Percentiles rank a stretch among this genome's conserved stretches.
Evolutionary conservation across 106 monocot species (phyloP).

Genomic region (Dioscorea zingiberensis): DNA sequence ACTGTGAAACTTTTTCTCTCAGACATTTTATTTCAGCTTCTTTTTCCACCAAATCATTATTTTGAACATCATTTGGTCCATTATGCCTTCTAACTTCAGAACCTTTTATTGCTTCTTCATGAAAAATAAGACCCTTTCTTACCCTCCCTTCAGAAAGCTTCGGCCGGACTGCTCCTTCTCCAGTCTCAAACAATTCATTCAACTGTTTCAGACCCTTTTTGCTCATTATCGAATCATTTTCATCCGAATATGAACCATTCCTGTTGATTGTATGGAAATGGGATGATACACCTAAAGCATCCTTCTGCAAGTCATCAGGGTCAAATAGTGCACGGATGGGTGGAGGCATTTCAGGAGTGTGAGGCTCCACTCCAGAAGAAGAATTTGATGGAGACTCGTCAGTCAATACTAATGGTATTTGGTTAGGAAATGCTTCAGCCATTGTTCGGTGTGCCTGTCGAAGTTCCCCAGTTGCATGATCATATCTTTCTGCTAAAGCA

Average conservation of each 20-base stretch:
- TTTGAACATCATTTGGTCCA: neutral
- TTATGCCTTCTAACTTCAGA: neutral
- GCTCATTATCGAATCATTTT: constrained; percentile 6
- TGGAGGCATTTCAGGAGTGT: constrained; percentile 28
- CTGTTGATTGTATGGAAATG: constrained; percentile 16
- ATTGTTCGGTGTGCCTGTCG: constrained; percentile 65
- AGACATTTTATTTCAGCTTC: constrained; percentile 19
- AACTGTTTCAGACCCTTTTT: constrained; percentile 41
- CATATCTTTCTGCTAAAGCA: constrained; percentile 71
- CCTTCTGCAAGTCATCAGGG: constrained; percentile 28
- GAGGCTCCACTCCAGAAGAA: constrained; percentile 16
- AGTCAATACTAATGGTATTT: constrained; percentile 31
- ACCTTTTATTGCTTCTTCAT: constrained; percentile 3
- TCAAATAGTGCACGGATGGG: constrained; percentile 12
- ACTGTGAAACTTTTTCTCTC: constrained; percentile 22
- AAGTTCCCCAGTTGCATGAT: constrained; percentile 63
- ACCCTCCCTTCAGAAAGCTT: constrained; percentile 25
- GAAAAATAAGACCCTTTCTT: constrained; percentile 19
- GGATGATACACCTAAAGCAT: constrained; percentile 15
- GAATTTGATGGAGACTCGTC: constrained; percentile 39
- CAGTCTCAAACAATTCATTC: constrained; percentile 29
- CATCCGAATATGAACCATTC: constrained; percentile 19
- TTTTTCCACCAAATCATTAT: constrained; percentile 2
- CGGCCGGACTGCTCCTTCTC: constrained; percentile 14
- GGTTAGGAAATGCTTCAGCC: constrained; percentile 63